These are phyloP conservation scores for Capsella rubella DNA, from an alignment of 441 rosid species.

Conservation along the genomic window DNA sequence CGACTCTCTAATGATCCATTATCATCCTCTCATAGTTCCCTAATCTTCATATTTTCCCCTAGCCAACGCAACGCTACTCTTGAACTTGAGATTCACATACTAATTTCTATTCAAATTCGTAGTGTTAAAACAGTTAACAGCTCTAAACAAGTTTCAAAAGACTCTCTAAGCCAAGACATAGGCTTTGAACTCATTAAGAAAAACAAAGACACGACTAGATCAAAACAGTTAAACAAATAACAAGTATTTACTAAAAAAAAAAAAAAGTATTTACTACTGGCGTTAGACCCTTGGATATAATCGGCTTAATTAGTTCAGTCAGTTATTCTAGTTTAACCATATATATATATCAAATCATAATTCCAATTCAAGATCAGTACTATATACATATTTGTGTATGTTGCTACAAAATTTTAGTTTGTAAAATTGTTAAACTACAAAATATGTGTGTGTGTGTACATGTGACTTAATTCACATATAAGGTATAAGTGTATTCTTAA, in stretches of 20 bases:
- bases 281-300: conserved; percentile 8
- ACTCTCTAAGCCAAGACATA: neutral
- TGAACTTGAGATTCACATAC: neutral
- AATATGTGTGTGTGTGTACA: neutral
- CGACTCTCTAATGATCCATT: conserved; percentile 15
- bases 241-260: too few species aligned
- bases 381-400: too few species aligned
- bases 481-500: neutral
- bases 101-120: neutral
- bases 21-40: neutral
- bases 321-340: too few species aligned
- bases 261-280: too few species aligned
- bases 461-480: neutral
- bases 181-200: neutral
- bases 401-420: neutral
- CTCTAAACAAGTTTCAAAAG: too few species aligned
- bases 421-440: too few species aligned
- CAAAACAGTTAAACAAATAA: too few species aligned
- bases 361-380: neutral
- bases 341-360: neutral
- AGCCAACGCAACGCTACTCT: neutral
- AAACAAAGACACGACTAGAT: neutral
- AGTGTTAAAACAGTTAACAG: too few species aligned
- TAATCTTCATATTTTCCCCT: neutral
- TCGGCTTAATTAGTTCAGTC: neutral